Base-by-base conservation (phyloP, 345 rosid genomes). In the Corchorus capsularis region DNA sequence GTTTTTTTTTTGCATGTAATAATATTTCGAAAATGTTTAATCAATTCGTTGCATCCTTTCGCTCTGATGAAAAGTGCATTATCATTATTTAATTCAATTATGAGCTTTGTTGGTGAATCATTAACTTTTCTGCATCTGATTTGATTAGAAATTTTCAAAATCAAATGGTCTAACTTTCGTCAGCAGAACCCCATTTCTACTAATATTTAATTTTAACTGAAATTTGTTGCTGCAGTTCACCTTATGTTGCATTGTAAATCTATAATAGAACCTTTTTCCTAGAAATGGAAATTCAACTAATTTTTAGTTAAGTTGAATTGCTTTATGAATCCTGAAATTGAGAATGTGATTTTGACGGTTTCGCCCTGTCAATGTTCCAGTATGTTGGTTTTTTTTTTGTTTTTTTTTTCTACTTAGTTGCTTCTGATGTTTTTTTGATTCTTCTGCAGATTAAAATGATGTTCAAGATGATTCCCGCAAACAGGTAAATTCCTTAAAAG, bases 381-480 rank as follows among this genome's bases (percentile, higher is more conserved):
- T 55, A 20, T 9, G 53, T 63, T 65, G 46, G 9, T 70, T 16
- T 70, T n/a, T n/a, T n/a, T n/a, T n/a, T n/a, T n/a, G n/a, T n/a
- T n/a, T n/a, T n/a, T n/a, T n/a, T n/a, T n/a, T n/a, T 53, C 32
- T 14, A 3, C 34, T 53, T 70, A 27, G 35, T 35, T 37, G 10
- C 43, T 35, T n/a, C 64, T 79, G 69, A 78, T 75, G 37, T 17
- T 71, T 71, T 71, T 8, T 71, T 80, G 39, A 73, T 77, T 75
- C 34, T 71, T 81, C 17, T 82, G 82, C 92, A 93, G 97, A 85
- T 88, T 81, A 83, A 82, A 77, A 66, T 81, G 82, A 70, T 73
- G 15, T 50, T 32, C 61, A 56, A 61, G 54, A 43, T 77, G 83
- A 74, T 73, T 84, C 86, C 49, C 76, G 64, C 67, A 85, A 87